Evolutionary conservation across 352 stramenopile species (phyloP).

Genomic region (Phytopythium sindhum): DNA sequence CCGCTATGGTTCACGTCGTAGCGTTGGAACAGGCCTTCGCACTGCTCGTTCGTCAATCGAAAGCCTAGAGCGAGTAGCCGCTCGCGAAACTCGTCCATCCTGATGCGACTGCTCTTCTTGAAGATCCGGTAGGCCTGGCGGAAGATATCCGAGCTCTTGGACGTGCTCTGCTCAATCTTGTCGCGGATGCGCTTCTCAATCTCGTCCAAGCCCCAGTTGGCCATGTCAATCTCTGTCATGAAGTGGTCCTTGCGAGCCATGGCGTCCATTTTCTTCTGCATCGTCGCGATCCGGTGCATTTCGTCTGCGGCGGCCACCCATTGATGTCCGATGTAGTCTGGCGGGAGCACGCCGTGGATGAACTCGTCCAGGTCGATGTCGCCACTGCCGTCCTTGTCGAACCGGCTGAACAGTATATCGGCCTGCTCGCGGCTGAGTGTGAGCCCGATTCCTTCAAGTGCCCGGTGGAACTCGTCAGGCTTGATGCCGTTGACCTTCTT

Average conservation of each 20-base stretch:
- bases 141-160: conserved; percentile 76
- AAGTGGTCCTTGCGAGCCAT: conserved; percentile 53
- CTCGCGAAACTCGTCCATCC: conserved; percentile 70
- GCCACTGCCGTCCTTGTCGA: conserved; percentile 68
- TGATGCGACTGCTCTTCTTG: conserved; percentile 72
- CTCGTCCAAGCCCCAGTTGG: conserved; percentile 70
- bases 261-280: conserved; percentile 50
- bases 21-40: conserved; percentile 55
- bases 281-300: conserved; percentile 49
- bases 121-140: conserved; percentile 81
- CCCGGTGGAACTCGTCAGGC: conserved; percentile 62
- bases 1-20: conserved; percentile 77
- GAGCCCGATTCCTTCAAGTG: conserved; percentile 57
- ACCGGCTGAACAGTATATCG: conserved; percentile 62
- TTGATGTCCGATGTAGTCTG: conserved; percentile 66
- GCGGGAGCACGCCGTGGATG: conserved; percentile 69
- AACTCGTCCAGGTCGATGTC: conserved; percentile 83
- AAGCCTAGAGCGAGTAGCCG: conserved; percentile 68
- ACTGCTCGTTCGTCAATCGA: conserved; percentile 60
- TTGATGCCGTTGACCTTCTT: conserved; percentile 83
- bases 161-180: conserved; percentile 77
- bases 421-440: conserved; percentile 46
- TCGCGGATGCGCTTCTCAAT: conserved; percentile 80
- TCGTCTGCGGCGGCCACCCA: conserved; percentile 80
- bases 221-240: conserved; percentile 77